Conservation (phyloP, 345 rosid species). For the Triadica sebifera region DNA sequence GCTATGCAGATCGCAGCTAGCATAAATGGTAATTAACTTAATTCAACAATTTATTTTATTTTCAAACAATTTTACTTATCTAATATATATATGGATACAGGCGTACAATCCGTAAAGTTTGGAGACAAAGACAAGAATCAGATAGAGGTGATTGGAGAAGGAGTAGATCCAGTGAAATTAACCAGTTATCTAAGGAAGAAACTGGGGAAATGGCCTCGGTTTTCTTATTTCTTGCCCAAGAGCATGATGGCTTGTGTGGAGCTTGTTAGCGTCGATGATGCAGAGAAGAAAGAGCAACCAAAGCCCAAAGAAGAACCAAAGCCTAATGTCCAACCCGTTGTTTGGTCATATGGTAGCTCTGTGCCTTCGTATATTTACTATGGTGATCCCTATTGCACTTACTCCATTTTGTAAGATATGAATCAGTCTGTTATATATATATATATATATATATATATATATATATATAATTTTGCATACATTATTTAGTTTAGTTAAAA, state of each 20-base stretch:
- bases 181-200: constrained; percentile 4
- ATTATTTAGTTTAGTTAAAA: too few species aligned
- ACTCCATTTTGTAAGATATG: background rate
- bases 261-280: constrained; percentile 11
- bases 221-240: background rate
- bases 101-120: background rate
- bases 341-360: background rate
- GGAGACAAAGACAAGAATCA: constrained; percentile 11
- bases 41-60: too few species aligned
- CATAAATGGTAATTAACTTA: too few species aligned
- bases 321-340: too few species aligned
- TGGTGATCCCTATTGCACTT: background rate
- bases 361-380: background rate
- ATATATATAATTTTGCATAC: too few species aligned
- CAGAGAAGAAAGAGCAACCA: background rate
- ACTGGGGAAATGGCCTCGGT: background rate
- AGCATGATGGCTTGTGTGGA: background rate
- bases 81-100: background rate
- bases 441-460: too few species aligned
- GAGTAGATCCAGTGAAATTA: constrained; percentile 10
- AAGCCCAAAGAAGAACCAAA: too few species aligned
- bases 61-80: too few species aligned
- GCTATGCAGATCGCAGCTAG: constrained; percentile 19
- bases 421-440: too few species aligned
- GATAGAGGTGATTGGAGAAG: constrained; percentile 17